Percentiles rank a stretch among this genome's conserved stretches.
These are phyloP conservation scores for Claviceps purpurea DNA, from an alignment of 2,329 filamentous ascomycete species.

Conservation along the genomic window DNA sequence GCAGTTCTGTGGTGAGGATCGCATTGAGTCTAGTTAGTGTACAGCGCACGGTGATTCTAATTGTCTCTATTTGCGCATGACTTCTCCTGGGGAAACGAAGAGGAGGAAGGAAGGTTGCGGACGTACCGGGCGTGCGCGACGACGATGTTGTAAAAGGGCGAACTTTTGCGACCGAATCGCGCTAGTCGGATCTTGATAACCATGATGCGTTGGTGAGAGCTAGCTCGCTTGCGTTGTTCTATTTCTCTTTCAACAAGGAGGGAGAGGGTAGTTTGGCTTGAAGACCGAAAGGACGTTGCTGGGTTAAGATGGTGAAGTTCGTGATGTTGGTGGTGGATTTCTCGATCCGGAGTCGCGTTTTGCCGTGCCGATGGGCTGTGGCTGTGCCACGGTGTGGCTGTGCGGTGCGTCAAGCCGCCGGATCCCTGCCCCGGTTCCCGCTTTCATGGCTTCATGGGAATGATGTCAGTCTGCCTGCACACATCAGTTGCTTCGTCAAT, in stretches of 20 bases:
- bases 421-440: no score
- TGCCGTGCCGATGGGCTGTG: constrained; percentile 18
- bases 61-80: not conserved
- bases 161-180: constrained; percentile 77
- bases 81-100: not conserved
- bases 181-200: constrained; percentile 88
- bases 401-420: no score
- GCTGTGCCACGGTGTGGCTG: not conserved
- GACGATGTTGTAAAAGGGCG: constrained; percentile 96
- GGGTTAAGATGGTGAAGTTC: no score
- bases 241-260: not conserved
- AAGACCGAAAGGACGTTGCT: not conserved
- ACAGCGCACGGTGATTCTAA: not conserved
- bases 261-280: not conserved
- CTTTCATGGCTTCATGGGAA: not conserved
- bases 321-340: not conserved
- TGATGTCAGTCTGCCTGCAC: not conserved
- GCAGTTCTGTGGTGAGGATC: constrained; percentile 49
- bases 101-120: not conserved
- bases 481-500: not conserved
- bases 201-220: constrained; percentile 39
- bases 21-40: not conserved
- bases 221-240: not conserved
- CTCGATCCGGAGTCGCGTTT: constrained; percentile 22
- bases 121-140: constrained; percentile 76